A percentile compares a stretch with the other conserved stretches of the same genome.
Evolutionary conservation across 129 eudicot genomes (phyloP).

Genomic region (Flaveria robusta): DNA sequence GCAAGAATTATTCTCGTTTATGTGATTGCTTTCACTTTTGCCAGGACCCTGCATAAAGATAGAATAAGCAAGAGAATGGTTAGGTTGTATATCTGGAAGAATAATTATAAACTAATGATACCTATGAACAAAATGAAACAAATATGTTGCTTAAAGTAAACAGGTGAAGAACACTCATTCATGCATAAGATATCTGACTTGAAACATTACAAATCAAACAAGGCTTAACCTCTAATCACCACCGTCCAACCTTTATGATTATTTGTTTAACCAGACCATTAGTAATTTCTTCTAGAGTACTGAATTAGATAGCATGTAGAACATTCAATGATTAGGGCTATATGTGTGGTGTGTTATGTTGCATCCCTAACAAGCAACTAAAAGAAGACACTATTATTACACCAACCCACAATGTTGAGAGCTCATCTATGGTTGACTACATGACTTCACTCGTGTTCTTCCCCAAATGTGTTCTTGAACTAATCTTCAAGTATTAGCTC

Average conservation of each 20-base stretch:
- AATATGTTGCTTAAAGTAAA: neutral
- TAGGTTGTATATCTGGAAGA: slow-evolving; percentile 7
- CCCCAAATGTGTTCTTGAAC: neutral
- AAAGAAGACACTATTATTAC: neutral
- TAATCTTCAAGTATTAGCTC: neutral
- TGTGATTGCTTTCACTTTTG: slow-evolving; percentile 17
- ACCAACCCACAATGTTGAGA: neutral
- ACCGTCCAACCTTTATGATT: neutral
- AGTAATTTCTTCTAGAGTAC: neutral
- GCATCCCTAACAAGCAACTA: neutral
- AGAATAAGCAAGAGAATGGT: slow-evolving; percentile 10
- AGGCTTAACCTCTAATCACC: neutral
- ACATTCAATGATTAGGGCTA: neutral
- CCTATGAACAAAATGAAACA: neutral
- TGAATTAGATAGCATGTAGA: too few species aligned
- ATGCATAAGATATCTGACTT: neutral
- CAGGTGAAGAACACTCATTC: slow-evolving; percentile 6
- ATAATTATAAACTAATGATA: slow-evolving; percentile 8
- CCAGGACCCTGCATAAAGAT: slow-evolving; percentile 10
- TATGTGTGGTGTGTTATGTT: neutral
- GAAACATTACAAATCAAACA: slow-evolving; percentile 9
- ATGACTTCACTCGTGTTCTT: neutral
- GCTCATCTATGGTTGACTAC: neutral
- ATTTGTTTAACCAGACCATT: neutral
- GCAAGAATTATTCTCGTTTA: slow-evolving; percentile 4